These are phyloP conservation scores for Colletotrichum lini DNA, from an alignment of 2,329 filamentous ascomycete genomes.

Conservation along the genomic window DNA sequence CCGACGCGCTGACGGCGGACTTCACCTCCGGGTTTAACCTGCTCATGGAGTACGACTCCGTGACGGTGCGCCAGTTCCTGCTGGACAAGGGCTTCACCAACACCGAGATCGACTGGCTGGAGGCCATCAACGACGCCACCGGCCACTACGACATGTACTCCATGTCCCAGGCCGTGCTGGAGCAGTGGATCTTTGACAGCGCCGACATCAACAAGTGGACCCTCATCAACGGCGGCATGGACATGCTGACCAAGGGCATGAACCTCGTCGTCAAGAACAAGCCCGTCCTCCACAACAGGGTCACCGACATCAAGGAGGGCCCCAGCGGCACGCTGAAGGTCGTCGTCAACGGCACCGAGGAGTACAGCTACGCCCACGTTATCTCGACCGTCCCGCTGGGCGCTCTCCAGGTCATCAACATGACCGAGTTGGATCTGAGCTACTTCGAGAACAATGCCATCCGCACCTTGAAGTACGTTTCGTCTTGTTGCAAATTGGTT, in stretches of 20 bases:
- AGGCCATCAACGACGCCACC: conserved; percentile 46
- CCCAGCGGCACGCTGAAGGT: conserved; percentile 43
- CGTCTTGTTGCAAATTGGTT: no score
- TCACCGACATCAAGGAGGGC: conserved; percentile 44
- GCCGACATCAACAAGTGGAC: conserved; percentile 46
- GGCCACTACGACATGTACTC: conserved; percentile 46
- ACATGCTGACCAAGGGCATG: conserved; percentile 49
- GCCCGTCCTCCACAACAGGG: conserved; percentile 42
- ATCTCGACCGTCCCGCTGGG: conserved; percentile 48
- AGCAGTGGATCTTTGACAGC: conserved; percentile 47
- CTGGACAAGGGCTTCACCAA: conserved; percentile 48
- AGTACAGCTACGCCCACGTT: conserved; percentile 44
- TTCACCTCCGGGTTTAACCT: conserved; percentile 43
- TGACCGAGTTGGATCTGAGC: conserved; percentile 46
- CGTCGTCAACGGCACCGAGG: conserved; percentile 43
- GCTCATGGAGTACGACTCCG: conserved; percentile 45
- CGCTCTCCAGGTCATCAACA: conserved; percentile 46
- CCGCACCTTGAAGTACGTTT: conserved; percentile 46
- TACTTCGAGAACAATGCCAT: conserved; percentile 51
- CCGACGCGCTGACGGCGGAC: conserved; percentile 34
- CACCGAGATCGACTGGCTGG: conserved; percentile 50
- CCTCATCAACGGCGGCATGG: conserved; percentile 52
- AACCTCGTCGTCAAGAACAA: conserved; percentile 44
- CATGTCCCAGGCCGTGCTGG: conserved; percentile 44
- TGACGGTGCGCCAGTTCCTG: conserved; percentile 43